A percentile compares a stretch with the other conserved stretches of the same genome.
Conservation (phyloP, 179 eudicot genomes). For the Vitellaria paradoxa region DNA sequence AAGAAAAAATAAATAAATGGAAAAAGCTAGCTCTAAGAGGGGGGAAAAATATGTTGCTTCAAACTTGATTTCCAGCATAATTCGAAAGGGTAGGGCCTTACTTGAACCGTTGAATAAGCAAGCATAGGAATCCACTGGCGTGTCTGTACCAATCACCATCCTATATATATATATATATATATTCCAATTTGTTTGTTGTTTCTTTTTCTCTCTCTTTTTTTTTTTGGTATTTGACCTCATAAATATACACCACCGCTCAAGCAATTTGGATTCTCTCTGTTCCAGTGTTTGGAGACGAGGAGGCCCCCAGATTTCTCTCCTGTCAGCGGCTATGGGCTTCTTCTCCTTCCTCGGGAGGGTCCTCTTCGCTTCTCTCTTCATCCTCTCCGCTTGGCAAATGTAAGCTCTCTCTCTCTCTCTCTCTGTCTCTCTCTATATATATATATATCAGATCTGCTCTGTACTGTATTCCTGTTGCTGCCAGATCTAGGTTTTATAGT, state of each 20-base stretch:
- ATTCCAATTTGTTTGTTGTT: background rate
- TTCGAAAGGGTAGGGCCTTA: too few species aligned
- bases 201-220: too few species aligned
- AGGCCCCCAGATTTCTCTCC: too few species aligned
- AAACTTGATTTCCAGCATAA: too few species aligned
- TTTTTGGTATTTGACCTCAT: background rate
- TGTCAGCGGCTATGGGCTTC: conserved; percentile 49
- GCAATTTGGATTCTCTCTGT: background rate
- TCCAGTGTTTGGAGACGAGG: background rate
- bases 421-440: background rate
- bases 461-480: background rate
- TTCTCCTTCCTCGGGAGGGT: conserved; percentile 64
- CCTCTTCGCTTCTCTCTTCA: conserved; percentile 71
- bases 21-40: too few species aligned
- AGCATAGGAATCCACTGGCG: background rate
- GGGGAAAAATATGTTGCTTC: too few species aligned
- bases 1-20: too few species aligned
- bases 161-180: too few species aligned
- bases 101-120: background rate
- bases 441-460: background rate
- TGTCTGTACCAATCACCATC: background rate
- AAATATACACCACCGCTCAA: too few species aligned
- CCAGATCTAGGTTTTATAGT: conserved; percentile 2
- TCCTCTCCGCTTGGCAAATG: conserved; percentile 80
- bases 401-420: conserved; percentile 19